Evolutionary conservation across 495 filamentous ascomycete genomes (phyloP), one percentile per base, ranked within the genome.

Genomic region (Baudoinia panamericana): DNA sequence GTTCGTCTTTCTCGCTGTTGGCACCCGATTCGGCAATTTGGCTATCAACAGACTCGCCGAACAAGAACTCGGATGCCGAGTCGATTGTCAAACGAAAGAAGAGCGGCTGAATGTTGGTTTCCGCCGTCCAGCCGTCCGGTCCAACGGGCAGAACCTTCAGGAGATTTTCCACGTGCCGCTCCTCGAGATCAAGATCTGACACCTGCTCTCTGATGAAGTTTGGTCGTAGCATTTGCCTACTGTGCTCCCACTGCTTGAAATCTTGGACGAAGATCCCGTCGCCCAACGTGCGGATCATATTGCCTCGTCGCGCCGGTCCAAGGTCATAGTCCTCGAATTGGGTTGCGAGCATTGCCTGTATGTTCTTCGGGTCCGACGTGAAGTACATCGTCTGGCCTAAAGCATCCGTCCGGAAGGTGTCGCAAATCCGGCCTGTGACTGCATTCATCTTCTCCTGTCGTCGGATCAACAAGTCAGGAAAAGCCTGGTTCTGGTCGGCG

Each of bases 21-120:
- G 28, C 6, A 17, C 30, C 30, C 23, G 44, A 39, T 15, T 51
- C 49, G 3, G 41, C 36, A n/a, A 61, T 25, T 26, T 62, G 58
- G 23, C 75, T 84, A 45, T 80, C 68, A 11, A 83, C 74, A 36
- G 75, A 73, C 33, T 76, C 63, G 11, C 87, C 87, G n/a, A 93
- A 69, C 24, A 95, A 62, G 55, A 90, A 93, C 42, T 88, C 81
- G 11, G 86, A 90, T 1, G 83, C 76, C 1, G 77, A 65, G 56
- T 95, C 86, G 8, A 95, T 65, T 1, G 84, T 87, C 48, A 78
- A 82, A 7, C 83, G 71, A 64, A 82, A 87, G 57, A 88, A 78
- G 15, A 87, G 63, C 7, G 76, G 70, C 22, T 69, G 67, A 24
- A 88, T 69, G 56, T 92, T 75, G 16, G 85, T 65, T 1, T 70